phyloP scores from a whole-genome alignment of 495 filamentous ascomycete species.

The Hypoxylon rickii region DNA sequence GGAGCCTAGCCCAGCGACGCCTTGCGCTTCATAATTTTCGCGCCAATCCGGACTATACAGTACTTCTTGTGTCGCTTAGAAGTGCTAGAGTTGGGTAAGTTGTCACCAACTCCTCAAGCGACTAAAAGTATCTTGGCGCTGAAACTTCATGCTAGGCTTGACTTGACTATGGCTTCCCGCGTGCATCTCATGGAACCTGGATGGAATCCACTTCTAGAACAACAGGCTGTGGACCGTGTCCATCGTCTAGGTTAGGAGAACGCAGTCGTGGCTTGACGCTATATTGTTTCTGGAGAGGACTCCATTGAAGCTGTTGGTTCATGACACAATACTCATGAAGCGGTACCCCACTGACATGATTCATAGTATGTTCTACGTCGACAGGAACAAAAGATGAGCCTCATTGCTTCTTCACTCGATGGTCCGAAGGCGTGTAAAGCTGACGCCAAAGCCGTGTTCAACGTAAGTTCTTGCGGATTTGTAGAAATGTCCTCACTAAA shows the following conservation, averaged over 20 bases:
- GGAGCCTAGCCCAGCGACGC: conserved; percentile 33
- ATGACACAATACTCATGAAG: not conserved
- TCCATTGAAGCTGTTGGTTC: conserved; percentile 53
- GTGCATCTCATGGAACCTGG: conserved; percentile 54
- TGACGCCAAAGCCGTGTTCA: too few relatives aligned
- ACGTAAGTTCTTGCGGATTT: too few relatives aligned
- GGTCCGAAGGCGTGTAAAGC: conserved; percentile 1
- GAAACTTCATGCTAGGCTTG: conserved; percentile 38
- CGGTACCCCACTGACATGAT: not conserved
- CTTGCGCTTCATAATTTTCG: conserved; percentile 43
- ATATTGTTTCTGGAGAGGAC: conserved; percentile 29
- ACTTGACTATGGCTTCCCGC: conserved; percentile 49
- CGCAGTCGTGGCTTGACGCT: conserved; percentile 47
- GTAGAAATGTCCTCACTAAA: too few relatives aligned
- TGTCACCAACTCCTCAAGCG: not conserved
- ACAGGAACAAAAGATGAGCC: conserved; percentile 7
- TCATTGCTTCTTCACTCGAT: conserved; percentile 7
- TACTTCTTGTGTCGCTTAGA: conserved; percentile 56
- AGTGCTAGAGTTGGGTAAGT: conserved; percentile 53
- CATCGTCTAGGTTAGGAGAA: conserved; percentile 49
- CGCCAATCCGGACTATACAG: conserved; percentile 21
- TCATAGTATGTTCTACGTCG: conserved; percentile 10
- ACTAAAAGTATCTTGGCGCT: not conserved
- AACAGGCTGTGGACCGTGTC: conserved; percentile 51
- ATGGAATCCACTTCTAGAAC: conserved; percentile 56